Evolutionary conservation across 176 grass and related monocot species (phyloP), one percentile per base, ranked within the genome.

Genomic region (Miscanthus lutarioriparius): DNA sequence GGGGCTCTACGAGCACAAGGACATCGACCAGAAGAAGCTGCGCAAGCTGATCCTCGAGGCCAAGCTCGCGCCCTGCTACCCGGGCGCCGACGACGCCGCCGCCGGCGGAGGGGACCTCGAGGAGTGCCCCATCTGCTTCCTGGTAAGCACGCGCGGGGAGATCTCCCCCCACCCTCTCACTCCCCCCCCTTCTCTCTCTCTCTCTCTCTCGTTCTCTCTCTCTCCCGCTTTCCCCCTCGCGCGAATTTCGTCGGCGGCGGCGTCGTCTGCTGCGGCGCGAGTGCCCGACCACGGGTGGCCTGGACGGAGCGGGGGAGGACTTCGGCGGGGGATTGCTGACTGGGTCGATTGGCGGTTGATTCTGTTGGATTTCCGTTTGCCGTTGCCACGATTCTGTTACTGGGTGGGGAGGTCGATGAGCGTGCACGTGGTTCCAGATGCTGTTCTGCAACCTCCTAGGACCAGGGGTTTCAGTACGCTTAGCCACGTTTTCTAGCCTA

Each of bases 51-150:
- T 98, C 83, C 93, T 98, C 38, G 93, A 98, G 70, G 91, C 96
- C 91, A 98, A 98, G 83, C 87, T 98, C 64, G 93, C 96, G 40
- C 96, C 96, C 25, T 98, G 96, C 82, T 98, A 94, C 82, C 91
- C 88, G 16, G 93, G 93, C 63, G 84, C 82, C 23, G 93, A 98
- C 51, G 93, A 94, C 56, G 87, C 87, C 65, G 56, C 81, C 0
- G 77, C 81, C 16, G 89, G 41, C 39, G 53, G 33, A 30, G 70
- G 68, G 9, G 87, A 96, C 89, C 90, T 96, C 56, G 96, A 99
- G 84, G 93, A 99, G 79, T 99, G 96, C 81, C 96, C 96, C 75
- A 99, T 99, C 83, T 99, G 96, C 86, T 99, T 94, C 87, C 90
- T 96, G 91, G 96, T 99, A 86, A 85, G 64, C 6, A 20, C 79